phyloP scores from a whole-genome alignment of 768 basidiomycete species.

The Mycena rebaudengoi region DNA sequence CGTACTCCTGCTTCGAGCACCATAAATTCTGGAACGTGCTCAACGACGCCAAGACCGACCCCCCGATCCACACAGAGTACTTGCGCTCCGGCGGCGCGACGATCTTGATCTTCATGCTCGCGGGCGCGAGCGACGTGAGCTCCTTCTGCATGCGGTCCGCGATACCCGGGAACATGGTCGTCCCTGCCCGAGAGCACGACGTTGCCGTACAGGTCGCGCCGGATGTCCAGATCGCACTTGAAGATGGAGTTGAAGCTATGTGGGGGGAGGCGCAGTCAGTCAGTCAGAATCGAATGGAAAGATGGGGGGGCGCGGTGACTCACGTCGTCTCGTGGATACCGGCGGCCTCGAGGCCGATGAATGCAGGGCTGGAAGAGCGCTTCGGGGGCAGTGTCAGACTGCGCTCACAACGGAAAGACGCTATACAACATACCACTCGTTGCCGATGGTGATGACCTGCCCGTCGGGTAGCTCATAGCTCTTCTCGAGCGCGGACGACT shows the following conservation, averaged over 20 bases:
- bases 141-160: too few relatives aligned
- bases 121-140: too few relatives aligned
- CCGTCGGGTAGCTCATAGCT: too few relatives aligned
- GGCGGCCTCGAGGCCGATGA: slow-evolving; percentile 66
- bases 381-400: slow-evolving; percentile 73
- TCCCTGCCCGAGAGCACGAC: slow-evolving; percentile 11
- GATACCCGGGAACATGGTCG: slow-evolving; percentile 19
- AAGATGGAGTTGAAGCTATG: slow-evolving; percentile 56
- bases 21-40: too few relatives aligned
- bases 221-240: too few relatives aligned
- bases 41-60: too few relatives aligned
- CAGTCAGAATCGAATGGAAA: background rate
- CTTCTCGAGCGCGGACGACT: too few relatives aligned
- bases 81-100: too few relatives aligned
- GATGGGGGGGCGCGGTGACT: slow-evolving; percentile 18
- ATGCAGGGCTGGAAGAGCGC: slow-evolving; percentile 76
- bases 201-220: slow-evolving; percentile 15
- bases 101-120: too few relatives aligned
- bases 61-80: too few relatives aligned
- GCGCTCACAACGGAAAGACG: too few relatives aligned
- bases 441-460: slow-evolving; percentile 80
- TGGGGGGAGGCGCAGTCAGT: slow-evolving; percentile 17
- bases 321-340: slow-evolving; percentile 72
- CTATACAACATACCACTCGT: too few relatives aligned
- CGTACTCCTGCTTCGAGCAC: slow-evolving; percentile 21